These are phyloP conservation scores for Picea glauca DNA, from an alignment of 75 land plant genomes.

Conservation along the genomic window DNA sequence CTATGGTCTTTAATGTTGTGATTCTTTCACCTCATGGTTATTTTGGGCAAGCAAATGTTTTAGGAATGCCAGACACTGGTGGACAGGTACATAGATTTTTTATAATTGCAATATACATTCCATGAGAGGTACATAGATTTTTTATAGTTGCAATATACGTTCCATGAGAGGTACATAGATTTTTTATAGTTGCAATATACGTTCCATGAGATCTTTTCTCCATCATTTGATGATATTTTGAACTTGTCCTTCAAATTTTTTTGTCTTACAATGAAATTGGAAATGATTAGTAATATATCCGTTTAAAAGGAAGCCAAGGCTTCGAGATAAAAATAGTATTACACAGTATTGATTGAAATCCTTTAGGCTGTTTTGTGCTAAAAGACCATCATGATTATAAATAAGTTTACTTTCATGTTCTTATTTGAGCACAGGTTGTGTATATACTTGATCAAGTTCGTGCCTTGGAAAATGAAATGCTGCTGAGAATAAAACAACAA, in stretches of 20 bases:
- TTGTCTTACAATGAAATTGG: too few species aligned
- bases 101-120: neutral
- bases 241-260: neutral
- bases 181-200: neutral
- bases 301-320: neutral
- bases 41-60: conserved; percentile 74
- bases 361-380: neutral
- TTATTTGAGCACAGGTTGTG: conserved; percentile 43
- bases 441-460: conserved; percentile 84
- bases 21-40: conserved; percentile 80
- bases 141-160: neutral
- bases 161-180: neutral
- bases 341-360: neutral
- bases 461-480: conserved; percentile 71
- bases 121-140: conserved; percentile 19
- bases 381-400: neutral
- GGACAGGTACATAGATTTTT: conserved; percentile 52
- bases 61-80: conserved; percentile 80
- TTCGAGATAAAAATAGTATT: neutral
- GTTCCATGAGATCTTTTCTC: neutral
- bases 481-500: conserved; percentile 47
- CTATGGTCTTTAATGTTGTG: conserved; percentile 79
- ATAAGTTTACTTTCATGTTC: neutral
- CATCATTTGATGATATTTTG: neutral
- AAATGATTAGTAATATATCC: neutral